Conservation (phyloP, 768 basidiomycete species). For the Boletus edulis region DNA sequence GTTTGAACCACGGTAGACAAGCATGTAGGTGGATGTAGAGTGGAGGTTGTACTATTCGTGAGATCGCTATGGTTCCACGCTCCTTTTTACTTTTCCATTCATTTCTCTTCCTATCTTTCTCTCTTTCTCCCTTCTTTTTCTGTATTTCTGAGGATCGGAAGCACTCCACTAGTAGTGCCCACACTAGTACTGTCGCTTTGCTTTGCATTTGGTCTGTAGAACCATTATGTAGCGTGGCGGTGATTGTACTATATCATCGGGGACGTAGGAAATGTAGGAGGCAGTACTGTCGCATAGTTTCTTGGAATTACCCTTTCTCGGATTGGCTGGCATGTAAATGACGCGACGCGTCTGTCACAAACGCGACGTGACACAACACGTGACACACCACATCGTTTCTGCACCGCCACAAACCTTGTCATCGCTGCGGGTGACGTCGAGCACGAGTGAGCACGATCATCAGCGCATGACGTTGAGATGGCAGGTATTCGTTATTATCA, state of each 20-base stretch:
- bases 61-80: constrained; percentile 8
- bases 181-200: constrained; percentile 19
- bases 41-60: constrained; percentile 19
- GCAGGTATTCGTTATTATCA: constrained; percentile 16
- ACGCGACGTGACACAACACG: constrained; percentile 32
- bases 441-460: background rate
- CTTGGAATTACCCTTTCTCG: constrained; percentile 13
- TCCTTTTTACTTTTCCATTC: constrained; percentile 1
- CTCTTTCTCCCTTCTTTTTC: background rate
- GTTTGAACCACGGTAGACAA: constrained; percentile 4
- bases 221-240: constrained; percentile 10
- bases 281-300: constrained; percentile 14
- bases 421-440: background rate
- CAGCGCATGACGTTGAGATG: constrained; percentile 7
- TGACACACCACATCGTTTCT: constrained; percentile 15
- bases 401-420: constrained; percentile 16
- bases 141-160: constrained; percentile 20
- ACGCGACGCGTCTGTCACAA: constrained; percentile 25
- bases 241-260: constrained; percentile 22
- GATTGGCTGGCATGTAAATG: background rate
- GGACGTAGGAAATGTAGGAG: constrained; percentile 11
- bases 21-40: constrained; percentile 12
- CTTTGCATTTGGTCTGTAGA: constrained; percentile 22
- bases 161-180: constrained; percentile 6
- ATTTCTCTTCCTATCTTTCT: background rate